Evolutionary conservation across 768 basidiomycete genomes (phyloP).

Genomic region (Lactarius pseudohatsudake): DNA sequence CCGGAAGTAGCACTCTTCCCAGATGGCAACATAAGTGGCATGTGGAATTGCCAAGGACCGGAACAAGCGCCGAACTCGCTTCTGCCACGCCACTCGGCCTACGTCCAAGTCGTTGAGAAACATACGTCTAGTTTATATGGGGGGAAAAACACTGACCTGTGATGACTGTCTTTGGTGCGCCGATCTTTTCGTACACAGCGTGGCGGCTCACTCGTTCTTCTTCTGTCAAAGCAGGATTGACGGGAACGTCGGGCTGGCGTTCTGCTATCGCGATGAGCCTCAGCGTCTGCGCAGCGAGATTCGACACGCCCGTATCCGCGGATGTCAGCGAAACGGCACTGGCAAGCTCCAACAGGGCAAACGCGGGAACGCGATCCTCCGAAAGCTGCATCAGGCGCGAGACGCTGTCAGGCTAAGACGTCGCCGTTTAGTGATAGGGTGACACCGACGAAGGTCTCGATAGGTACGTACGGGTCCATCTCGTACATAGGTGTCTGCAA

Average conservation of each 20-base stretch:
- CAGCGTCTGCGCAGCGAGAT: constrained; percentile 65
- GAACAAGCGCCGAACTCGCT: constrained; percentile 70
- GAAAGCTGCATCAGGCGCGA: constrained; percentile 52
- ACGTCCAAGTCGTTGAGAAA: neutral
- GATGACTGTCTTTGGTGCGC: constrained; percentile 68
- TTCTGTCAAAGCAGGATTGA: constrained; percentile 49
- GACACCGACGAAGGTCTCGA: neutral
- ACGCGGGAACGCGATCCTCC: constrained; percentile 55
- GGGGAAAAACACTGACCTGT: constrained; percentile 50
- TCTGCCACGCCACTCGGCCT: constrained; percentile 82
- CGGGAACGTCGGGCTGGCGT: constrained; percentile 56
- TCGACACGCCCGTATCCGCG: constrained; percentile 62
- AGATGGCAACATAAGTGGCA: constrained; percentile 71
- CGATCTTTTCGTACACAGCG: constrained; percentile 74
- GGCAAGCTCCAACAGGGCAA: constrained; percentile 69
- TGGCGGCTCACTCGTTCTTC: constrained; percentile 68
- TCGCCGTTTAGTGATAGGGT: neutral
- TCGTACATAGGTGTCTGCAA: constrained; percentile 51
- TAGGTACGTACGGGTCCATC: constrained; percentile 19
- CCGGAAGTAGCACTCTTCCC: constrained; percentile 79
- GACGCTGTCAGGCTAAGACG: constrained; percentile 35
- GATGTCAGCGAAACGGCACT: constrained; percentile 72
- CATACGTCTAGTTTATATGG: neutral
- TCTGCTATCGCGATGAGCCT: constrained; percentile 69
- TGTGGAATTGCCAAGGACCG: constrained; percentile 62